Conservation (phyloP, 176 grass and related monocot genomes). For the Typha latifolia region DNA sequence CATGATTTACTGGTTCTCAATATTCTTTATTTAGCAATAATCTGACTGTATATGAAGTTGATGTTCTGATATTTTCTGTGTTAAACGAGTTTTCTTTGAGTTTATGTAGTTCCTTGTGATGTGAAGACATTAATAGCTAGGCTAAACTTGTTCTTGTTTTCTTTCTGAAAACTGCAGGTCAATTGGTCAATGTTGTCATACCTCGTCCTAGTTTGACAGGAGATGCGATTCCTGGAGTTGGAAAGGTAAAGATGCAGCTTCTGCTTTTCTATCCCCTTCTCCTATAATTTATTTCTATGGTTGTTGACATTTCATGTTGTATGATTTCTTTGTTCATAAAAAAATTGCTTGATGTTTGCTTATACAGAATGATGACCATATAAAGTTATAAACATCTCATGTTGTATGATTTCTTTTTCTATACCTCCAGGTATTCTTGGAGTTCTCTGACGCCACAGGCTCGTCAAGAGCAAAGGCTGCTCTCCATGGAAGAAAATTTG, state of each 20-base stretch:
- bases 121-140: not conserved
- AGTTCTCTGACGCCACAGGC: conserved; percentile 2
- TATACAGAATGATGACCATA: no score
- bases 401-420: not conserved
- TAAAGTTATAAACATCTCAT: no score
- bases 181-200: conserved; percentile 17
- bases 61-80: not conserved
- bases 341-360: no score
- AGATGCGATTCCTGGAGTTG: conserved; percentile 20
- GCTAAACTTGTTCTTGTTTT: not conserved
- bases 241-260: conserved; percentile 4
- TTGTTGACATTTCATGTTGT: conserved; percentile 3
- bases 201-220: conserved; percentile 17
- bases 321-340: not conserved
- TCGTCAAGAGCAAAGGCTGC: conserved; percentile 18
- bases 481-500: conserved; percentile 24
- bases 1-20: not conserved
- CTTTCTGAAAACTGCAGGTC: conserved; percentile 5
- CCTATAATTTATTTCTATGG: not conserved
- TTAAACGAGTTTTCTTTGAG: not conserved
- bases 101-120: not conserved
- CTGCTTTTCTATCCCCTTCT: no score
- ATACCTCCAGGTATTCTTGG: conserved; percentile 23
- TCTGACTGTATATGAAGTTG: not conserved
- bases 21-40: not conserved